These are phyloP conservation scores for Cytospora chrysosperma DNA, from an alignment of 2,329 filamentous ascomycete species.

Conservation along the genomic window DNA sequence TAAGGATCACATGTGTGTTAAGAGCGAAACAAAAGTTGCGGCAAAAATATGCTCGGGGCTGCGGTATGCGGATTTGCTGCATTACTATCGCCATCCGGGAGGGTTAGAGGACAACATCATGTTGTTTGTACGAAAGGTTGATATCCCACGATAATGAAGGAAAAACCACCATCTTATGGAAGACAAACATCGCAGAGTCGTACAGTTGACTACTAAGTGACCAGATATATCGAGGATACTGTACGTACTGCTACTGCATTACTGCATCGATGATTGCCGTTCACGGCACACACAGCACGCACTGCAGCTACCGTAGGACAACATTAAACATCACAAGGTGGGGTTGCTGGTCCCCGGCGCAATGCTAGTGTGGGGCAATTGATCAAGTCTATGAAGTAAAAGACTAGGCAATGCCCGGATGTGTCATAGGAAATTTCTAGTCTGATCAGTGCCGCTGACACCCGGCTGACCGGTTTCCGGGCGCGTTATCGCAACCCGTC, in stretches of 20 bases:
- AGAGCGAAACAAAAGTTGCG: slow-evolving; percentile 10
- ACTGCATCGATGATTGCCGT: slow-evolving; percentile 11
- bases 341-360: slow-evolving; percentile 5
- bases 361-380: slow-evolving; percentile 1
- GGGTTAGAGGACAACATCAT: slow-evolving; percentile 12
- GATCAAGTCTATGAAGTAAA: too few relatives aligned
- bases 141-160: slow-evolving; percentile 23
- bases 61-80: slow-evolving; percentile 19
- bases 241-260: background rate
- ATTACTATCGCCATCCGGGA: slow-evolving; percentile 12
- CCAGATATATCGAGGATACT: too few relatives aligned
- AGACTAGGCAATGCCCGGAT: slow-evolving; percentile 11
- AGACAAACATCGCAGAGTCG: background rate
- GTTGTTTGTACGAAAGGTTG: slow-evolving; percentile 8
- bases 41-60: slow-evolving; percentile 5
- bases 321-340: slow-evolving; percentile 17
- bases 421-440: slow-evolving; percentile 19
- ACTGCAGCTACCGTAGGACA: background rate
- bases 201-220: background rate
- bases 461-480: background rate
- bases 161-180: slow-evolving; percentile 7
- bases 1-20: slow-evolving; percentile 1
- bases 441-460: slow-evolving; percentile 9
- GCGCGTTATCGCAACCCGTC: slow-evolving; percentile 1
- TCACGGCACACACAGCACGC: background rate